Conservation (phyloP, 2,329 filamentous ascomycete species). For the Penicillium sp. region DNA sequence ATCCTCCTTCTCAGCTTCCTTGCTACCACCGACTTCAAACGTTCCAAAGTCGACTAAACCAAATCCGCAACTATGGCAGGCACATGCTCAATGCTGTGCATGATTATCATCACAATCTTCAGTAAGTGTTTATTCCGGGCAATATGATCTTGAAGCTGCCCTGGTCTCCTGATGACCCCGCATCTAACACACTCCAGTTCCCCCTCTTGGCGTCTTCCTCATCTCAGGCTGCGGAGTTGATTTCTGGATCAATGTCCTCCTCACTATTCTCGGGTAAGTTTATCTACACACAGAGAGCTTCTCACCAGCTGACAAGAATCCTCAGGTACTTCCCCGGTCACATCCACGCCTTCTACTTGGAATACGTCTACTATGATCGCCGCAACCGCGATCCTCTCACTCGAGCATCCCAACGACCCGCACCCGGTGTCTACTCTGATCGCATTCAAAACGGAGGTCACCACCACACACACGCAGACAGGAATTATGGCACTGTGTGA, state of each 20-base stretch:
- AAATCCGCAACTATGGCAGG: conserved; percentile 32
- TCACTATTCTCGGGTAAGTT: conserved; percentile 64
- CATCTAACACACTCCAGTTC: conserved; percentile 51
- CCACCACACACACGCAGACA: not conserved
- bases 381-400: conserved; percentile 33
- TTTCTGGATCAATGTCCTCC: conserved; percentile 65
- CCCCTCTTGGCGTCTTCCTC: conserved; percentile 64
- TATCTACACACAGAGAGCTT: not conserved
- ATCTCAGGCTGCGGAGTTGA: conserved; percentile 67
- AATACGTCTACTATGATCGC: conserved; percentile 81
- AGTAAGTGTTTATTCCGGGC: conserved; percentile 28
- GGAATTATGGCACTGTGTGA: conserved; percentile 30
- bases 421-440: conserved; percentile 43
- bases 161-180: too few species aligned
- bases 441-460: conserved; percentile 42
- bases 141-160: too few species aligned
- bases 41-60: not conserved
- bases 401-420: conserved; percentile 21
- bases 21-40: conserved; percentile 20
- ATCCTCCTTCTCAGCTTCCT: conserved; percentile 30
- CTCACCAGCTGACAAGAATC: conserved; percentile 8
- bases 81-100: conserved; percentile 39
- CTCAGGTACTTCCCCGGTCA: conserved; percentile 72
- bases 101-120: conserved; percentile 51
- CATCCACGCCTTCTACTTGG: conserved; percentile 77